Conservation (phyloP, 345 rosid genomes). For the Geranium brycei region DNA sequence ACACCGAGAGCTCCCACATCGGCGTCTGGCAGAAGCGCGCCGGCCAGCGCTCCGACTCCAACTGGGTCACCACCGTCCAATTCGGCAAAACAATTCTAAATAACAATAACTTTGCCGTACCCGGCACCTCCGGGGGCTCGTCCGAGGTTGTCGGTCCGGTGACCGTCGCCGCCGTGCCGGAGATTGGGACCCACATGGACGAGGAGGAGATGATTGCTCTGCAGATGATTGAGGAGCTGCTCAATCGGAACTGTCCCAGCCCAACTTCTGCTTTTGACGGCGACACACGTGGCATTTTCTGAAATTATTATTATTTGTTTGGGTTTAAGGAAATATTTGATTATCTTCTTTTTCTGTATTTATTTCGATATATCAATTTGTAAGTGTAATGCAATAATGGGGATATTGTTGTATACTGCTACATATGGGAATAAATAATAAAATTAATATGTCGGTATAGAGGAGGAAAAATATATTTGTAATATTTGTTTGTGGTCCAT, state of each 20-base stretch:
- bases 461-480: no score
- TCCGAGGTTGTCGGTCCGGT: background rate
- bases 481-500: no score
- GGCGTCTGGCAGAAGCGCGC: conserved; percentile 60
- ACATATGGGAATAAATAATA: no score
- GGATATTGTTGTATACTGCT: no score
- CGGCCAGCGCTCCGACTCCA: conserved; percentile 34
- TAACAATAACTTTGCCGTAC: background rate
- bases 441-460: no score
- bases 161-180: background rate
- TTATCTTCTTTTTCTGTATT: no score
- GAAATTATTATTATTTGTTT: no score
- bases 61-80: conserved; percentile 49
- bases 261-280: background rate
- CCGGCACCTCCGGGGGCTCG: background rate
- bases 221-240: conserved; percentile 34
- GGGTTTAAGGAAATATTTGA: no score
- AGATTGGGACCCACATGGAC: background rate
- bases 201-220: conserved; percentile 26
- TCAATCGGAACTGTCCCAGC: conserved; percentile 12
- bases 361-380: no score
- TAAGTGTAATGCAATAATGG: no score
- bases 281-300: no score
- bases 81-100: conserved; percentile 16
- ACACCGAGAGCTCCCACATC: conserved; percentile 45